Conservation (phyloP, 2,329 filamentous ascomycete species). For the Lomentospora prolificans region DNA sequence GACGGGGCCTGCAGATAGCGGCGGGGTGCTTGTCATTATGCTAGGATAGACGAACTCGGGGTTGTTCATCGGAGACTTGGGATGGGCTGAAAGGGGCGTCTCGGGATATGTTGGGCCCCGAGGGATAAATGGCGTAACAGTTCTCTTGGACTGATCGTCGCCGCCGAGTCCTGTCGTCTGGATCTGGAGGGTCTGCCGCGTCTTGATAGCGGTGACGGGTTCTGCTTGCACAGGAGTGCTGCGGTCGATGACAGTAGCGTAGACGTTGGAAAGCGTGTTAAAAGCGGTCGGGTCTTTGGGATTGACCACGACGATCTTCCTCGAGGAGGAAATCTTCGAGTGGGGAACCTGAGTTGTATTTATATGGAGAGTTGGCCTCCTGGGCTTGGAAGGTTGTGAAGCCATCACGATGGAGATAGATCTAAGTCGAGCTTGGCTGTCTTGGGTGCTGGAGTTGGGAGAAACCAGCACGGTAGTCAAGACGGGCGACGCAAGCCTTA, state of each 20-base stretch:
- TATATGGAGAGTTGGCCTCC: constrained; percentile 47
- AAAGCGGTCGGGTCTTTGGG: constrained; percentile 52
- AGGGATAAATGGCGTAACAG: constrained; percentile 23
- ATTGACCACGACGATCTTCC: constrained; percentile 37
- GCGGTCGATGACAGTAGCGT: constrained; percentile 52
- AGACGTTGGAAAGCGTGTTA: constrained; percentile 58
- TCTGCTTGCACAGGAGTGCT: constrained; percentile 38
- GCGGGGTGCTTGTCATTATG: constrained; percentile 50
- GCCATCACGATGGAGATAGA: constrained; percentile 22
- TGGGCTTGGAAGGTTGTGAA: constrained; percentile 34
- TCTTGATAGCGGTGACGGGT: constrained; percentile 40
- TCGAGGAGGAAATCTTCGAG: constrained; percentile 24
- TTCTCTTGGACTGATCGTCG: constrained; percentile 9
- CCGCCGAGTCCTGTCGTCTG: constrained; percentile 8
- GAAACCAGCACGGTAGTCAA: no score
- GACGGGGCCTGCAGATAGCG: constrained; percentile 42
- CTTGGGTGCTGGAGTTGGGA: no score
- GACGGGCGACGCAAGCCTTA: no score
- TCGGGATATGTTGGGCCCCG: constrained; percentile 38
- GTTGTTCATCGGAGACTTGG: constrained; percentile 34
- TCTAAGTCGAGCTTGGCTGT: background rate
- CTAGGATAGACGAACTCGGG: constrained; percentile 41
- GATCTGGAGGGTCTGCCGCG: constrained; percentile 20
- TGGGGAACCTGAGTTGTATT: constrained; percentile 31
- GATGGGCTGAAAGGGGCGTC: constrained; percentile 42